phyloP scores from a whole-genome alignment of 1,139 yeast species.

The Geotrichum carabidarum region DNA sequence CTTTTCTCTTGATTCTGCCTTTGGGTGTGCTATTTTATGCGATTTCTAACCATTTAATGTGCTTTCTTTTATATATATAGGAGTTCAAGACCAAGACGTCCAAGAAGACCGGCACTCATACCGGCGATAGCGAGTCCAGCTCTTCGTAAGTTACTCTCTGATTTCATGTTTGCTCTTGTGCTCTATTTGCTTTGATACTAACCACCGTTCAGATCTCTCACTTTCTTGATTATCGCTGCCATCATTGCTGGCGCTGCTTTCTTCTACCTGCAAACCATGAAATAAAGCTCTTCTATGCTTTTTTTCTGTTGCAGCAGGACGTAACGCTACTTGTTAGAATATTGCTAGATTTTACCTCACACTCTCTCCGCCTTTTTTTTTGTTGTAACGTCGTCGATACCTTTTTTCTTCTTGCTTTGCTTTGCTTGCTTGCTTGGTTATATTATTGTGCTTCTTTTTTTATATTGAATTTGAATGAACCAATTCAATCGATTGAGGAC shows the following conservation, averaged over 20 bases:
- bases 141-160: slow-evolving; percentile 16
- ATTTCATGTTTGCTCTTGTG: background rate
- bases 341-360: too few species aligned
- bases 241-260: slow-evolving; percentile 56
- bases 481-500: too few species aligned
- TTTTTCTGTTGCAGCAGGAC: too few species aligned
- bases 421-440: too few species aligned
- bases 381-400: too few species aligned
- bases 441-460: too few species aligned
- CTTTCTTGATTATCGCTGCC: slow-evolving; percentile 48
- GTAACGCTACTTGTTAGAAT: too few species aligned
- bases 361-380: too few species aligned
- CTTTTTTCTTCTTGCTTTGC: too few species aligned
- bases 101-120: slow-evolving; percentile 15
- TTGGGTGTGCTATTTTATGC: too few species aligned
- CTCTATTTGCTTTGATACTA: background rate
- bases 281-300: slow-evolving; percentile 14
- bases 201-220: slow-evolving; percentile 26
- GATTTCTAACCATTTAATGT: too few species aligned
- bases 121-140: slow-evolving; percentile 4
- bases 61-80: background rate
- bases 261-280: slow-evolving; percentile 39
- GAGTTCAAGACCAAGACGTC: slow-evolving; percentile 26
- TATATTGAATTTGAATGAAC: too few species aligned
- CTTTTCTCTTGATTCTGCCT: background rate